Percentiles rank a stretch among this genome's conserved stretches.
These are phyloP conservation scores for Leccinum fuscescens DNA, from an alignment of 1,284 basidiomycete genomes.

Conservation along the genomic window DNA sequence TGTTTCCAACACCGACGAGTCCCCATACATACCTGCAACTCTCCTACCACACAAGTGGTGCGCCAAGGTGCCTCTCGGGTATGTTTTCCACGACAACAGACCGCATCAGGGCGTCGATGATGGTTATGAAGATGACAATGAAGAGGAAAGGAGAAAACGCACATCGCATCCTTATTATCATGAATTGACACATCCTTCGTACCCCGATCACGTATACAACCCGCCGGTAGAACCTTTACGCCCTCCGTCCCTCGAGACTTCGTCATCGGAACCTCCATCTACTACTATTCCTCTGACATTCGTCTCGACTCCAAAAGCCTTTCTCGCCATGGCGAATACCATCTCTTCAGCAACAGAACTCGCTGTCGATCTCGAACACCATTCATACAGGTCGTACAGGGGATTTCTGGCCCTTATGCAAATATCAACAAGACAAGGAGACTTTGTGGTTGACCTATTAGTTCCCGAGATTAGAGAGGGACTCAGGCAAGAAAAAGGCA, in stretches of 20 bases:
- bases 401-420: constrained; percentile 96
- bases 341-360: constrained; percentile 74
- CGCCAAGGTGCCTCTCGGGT: constrained; percentile 74
- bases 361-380: constrained; percentile 93
- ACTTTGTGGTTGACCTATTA: constrained; percentile 87
- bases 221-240: constrained; percentile 42
- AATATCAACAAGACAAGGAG: constrained; percentile 80
- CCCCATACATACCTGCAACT: constrained; percentile 56
- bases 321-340: constrained; percentile 66
- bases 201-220: constrained; percentile 71
- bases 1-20: constrained; percentile 53
- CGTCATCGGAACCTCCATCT: not conserved
- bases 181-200: constrained; percentile 72
- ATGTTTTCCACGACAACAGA: constrained; percentile 43
- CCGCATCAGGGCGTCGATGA: constrained; percentile 29
- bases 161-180: constrained; percentile 77
- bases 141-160: constrained; percentile 24
- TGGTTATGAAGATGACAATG: constrained; percentile 18
- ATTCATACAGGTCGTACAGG: constrained; percentile 79
- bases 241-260: constrained; percentile 49
- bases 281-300: constrained; percentile 57
- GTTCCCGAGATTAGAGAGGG: constrained; percentile 68
- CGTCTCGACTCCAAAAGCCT: constrained; percentile 59
- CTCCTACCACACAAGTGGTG: constrained; percentile 71
- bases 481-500: constrained; percentile 44